Percentiles rank a stretch among this genome's conserved stretches.
Conservation (phyloP, 306 rosid species). For the Sechiopsis laciniata region DNA sequence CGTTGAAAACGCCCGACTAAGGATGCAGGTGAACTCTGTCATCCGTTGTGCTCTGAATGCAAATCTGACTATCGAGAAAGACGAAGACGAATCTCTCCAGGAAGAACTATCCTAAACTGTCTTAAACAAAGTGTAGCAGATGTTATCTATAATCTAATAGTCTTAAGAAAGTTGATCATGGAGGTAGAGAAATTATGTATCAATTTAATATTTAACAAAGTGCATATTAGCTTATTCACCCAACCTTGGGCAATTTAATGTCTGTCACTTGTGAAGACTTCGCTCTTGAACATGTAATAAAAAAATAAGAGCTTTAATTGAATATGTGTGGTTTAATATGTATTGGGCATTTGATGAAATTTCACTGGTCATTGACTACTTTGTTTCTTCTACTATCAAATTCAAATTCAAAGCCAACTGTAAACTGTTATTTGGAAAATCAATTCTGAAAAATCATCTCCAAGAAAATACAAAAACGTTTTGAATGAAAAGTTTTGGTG, state of each 20-base stretch:
- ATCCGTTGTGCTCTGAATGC: constrained; percentile 61
- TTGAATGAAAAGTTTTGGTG: too few relatives aligned
- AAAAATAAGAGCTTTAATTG: not conserved
- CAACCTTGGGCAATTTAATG: not conserved
- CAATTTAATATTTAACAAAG: constrained; percentile 2
- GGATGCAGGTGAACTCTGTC: constrained; percentile 72
- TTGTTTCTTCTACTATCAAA: too few relatives aligned
- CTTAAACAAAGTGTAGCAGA: not conserved
- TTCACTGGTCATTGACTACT: too few relatives aligned
- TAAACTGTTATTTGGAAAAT: too few relatives aligned
- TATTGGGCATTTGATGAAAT: not conserved
- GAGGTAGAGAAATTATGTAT: not conserved
- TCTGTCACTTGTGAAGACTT: not conserved
- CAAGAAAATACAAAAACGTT: too few relatives aligned
- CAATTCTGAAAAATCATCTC: too few relatives aligned
- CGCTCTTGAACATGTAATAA: not conserved
- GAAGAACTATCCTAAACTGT: constrained; percentile 2
- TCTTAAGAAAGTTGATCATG: not conserved
- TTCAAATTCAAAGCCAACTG: too few relatives aligned
- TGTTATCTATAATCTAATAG: not conserved
- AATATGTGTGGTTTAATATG: not conserved
- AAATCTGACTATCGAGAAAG: constrained; percentile 36
- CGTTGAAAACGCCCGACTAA: constrained; percentile 73
- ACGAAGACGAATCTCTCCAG: constrained; percentile 38
- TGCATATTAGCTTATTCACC: not conserved